phyloP scores from a whole-genome alignment of 306 rosid genomes.

The Astragalus membranaceus region DNA sequence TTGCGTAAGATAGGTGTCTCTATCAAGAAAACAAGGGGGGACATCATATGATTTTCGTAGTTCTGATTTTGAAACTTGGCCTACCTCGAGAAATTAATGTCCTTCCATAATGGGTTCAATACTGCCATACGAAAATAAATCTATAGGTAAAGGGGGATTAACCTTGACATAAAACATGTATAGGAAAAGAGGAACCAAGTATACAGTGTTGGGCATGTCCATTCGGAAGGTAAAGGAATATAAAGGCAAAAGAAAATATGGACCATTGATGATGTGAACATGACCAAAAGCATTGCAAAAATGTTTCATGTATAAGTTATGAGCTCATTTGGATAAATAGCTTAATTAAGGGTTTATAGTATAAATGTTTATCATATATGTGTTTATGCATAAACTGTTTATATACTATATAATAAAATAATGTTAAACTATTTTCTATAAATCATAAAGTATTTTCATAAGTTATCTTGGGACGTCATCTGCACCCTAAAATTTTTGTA shows the following conservation, averaged over 20 bases:
- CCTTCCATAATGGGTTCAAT: background rate
- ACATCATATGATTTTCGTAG: background rate
- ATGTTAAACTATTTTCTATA: too few relatives aligned
- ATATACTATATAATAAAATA: too few relatives aligned
- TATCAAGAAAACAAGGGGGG: background rate
- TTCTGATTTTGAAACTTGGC: slow-evolving; percentile 17
- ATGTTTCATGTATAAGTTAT: background rate
- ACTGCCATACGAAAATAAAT: slow-evolving; percentile 1
- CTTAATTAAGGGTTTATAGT: too few relatives aligned
- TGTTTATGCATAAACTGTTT: too few relatives aligned
- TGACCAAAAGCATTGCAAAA: background rate
- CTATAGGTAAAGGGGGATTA: slow-evolving; percentile 22
- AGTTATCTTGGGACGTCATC: too few relatives aligned
- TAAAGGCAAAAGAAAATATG: slow-evolving; percentile 1
- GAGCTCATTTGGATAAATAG: background rate
- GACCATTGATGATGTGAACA: background rate
- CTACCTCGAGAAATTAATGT: slow-evolving; percentile 14
- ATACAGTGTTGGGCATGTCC: background rate
- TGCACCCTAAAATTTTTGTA: too few relatives aligned
- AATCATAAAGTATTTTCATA: too few relatives aligned
- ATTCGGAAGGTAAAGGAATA: slow-evolving; percentile 21
- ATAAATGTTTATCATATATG: too few relatives aligned
- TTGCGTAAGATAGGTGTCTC: background rate
- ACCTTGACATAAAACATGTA: background rate
- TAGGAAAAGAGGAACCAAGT: background rate